Evolutionary conservation across 2,329 filamentous ascomycete genomes (phyloP).

Genomic region (Neofusicoccum laricinum): DNA sequence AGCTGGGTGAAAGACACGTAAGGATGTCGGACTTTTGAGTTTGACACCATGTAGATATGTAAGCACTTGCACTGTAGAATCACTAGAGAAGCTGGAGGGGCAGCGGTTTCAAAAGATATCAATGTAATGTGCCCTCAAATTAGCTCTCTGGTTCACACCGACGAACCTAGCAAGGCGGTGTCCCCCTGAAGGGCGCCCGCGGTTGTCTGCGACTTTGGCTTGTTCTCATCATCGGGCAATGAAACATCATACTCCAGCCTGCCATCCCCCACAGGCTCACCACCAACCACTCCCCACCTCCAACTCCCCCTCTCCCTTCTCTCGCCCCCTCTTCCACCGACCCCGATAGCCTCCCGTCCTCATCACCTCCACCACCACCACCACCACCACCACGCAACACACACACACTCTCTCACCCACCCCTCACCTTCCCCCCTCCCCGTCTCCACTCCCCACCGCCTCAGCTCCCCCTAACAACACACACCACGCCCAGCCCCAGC

Average conservation of each 20-base stretch:
- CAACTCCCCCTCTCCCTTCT: not conserved
- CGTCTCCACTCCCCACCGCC: not conserved
- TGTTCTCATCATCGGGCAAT: slow-evolving; percentile 14
- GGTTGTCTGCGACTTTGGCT: slow-evolving; percentile 18
- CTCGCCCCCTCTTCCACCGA: not conserved
- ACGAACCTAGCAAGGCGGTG: not conserved
- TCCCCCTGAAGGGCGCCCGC: not conserved
- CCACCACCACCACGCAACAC: not conserved
- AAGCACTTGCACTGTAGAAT: not conserved
- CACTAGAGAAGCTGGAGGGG: not conserved
- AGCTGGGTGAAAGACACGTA: slow-evolving; percentile 59
- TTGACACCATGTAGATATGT: not conserved
- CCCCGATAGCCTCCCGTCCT: not conserved
- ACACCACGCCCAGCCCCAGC: not conserved
- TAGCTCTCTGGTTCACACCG: slow-evolving; percentile 18
- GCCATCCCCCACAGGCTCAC: not conserved
- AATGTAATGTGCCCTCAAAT: slow-evolving; percentile 10
- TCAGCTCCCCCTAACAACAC: not conserved
- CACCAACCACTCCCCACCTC: not conserved
- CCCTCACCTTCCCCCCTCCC: not conserved
- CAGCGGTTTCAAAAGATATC: not conserved
- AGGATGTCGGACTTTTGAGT: not conserved
- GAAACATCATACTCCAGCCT: not conserved
- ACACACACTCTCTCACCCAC: not conserved
- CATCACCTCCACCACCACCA: not conserved